Evolutionary conservation across 1,284 basidiomycete genomes (phyloP), one percentile per base, ranked within the genome.

Genomic region (Boletus sp.): DNA sequence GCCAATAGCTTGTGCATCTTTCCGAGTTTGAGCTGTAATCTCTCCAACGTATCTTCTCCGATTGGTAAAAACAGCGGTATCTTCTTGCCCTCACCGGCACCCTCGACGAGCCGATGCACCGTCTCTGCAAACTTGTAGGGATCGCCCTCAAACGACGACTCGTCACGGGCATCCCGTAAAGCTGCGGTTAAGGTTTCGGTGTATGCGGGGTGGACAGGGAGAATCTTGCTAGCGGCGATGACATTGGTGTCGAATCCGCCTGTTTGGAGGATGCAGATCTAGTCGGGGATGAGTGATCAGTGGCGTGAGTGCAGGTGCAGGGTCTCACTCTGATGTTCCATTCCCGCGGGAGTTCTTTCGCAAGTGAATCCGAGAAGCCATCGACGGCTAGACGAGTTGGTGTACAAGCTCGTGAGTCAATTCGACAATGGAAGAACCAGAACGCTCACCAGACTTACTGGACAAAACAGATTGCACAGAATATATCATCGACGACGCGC

Each of bases 281-380:
- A 27, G 10, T 20, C 4, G 16, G 10, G 13, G 13, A 4, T 8
- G 8, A 26, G 22, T 25, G 8, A 20, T 27, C 9, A n/a, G 4
- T 3, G 14, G 7, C 12, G 39, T 12, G 13, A n/a, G n/a, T 19
- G 12, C 17, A 22, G 10, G 14, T 1, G 5, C 8, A n/a, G n/a
- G n/a, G 14, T 27, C 55, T 17, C 22, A 41, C 41, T 19, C 45
- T 59, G 49, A 65, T 63, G 17, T 59, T 61, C 62, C 53, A 59
- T 16, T 51, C 41, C 9, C 32, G 33, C 1, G 23, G 38, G 4
- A 54, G 27, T 25, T 57, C 58, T 17, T 36, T 46, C 2, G 46
- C 42, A 0, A 62, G 49, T 3, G 44, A 47, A 29, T 59, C 57
- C 3, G 58, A 44, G 19, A 51, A 54, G 3, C 53, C 51, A 19